A percentile compares a stretch with the other conserved stretches of the same genome.
Evolutionary conservation across 345 rosid genomes (phyloP).

Genomic region (Hibiscus syriacus): DNA sequence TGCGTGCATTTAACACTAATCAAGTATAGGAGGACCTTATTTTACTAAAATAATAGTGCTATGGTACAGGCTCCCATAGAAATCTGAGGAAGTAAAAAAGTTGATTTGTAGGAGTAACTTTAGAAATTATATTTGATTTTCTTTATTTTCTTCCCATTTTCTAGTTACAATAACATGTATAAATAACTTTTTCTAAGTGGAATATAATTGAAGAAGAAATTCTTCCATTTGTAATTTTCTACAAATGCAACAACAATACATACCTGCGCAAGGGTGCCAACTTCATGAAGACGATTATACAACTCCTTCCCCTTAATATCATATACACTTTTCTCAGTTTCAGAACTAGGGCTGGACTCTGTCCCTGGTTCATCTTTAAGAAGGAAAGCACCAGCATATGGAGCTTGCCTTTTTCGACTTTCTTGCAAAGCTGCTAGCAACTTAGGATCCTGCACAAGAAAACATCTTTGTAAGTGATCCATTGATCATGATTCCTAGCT

Average conservation of each 20-base stretch:
- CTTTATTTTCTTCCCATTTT: no score
- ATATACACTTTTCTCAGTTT: constrained; percentile 54
- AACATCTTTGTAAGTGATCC: constrained; percentile 8
- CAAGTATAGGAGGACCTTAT: neutral
- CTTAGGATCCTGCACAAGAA: constrained; percentile 69
- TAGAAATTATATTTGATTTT: no score
- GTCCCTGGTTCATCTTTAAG: constrained; percentile 76
- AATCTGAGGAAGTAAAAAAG: no score
- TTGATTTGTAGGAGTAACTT: no score
- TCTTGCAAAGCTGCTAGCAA: constrained; percentile 92
- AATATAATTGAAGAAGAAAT: no score
- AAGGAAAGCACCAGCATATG: constrained; percentile 99
- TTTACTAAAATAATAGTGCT: neutral
- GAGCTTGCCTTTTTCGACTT: constrained; percentile 86
- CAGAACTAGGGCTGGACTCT: constrained; percentile 58
- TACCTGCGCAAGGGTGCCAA: constrained; percentile 99
- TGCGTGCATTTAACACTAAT: neutral
- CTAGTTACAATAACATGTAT: no score
- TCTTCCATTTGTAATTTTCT: no score
- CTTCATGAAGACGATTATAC: constrained; percentile 76
- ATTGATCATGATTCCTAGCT: neutral
- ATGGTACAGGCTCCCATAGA: no score
- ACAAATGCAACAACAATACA: neutral
- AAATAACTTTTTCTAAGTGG: no score
- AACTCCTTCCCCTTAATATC: constrained; percentile 83